These are phyloP conservation scores for Linum tenue DNA, from an alignment of 345 rosid genomes.

Conservation along the genomic window DNA sequence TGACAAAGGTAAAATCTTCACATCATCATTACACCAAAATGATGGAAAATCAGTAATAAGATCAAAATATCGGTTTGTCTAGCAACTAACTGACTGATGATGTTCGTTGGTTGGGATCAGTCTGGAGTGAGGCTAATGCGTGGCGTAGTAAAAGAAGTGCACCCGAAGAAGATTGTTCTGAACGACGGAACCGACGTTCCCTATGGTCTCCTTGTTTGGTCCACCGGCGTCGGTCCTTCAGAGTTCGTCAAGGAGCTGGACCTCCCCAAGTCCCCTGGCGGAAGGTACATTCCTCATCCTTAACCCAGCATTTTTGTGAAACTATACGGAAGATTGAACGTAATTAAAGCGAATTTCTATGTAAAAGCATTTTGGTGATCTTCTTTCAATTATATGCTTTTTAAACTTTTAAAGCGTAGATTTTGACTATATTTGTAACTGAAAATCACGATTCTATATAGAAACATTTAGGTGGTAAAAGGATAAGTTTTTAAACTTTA, in stretches of 20 bases:
- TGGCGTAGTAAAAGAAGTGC: slow-evolving; percentile 4
- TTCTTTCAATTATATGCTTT: too few relatives aligned
- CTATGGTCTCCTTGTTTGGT: slow-evolving; percentile 3
- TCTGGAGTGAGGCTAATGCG: neutral
- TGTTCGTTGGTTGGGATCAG: neutral
- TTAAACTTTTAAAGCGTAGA: too few relatives aligned
- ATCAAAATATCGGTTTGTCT: too few relatives aligned
- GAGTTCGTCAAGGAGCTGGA: neutral
- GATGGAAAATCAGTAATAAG: neutral
- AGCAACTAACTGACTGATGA: too few relatives aligned
- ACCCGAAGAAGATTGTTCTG: neutral
- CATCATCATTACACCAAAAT: neutral
- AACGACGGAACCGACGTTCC: neutral
- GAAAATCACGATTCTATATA: too few relatives aligned
- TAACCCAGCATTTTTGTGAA: too few relatives aligned
- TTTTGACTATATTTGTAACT: too few relatives aligned
- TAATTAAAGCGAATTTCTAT: too few relatives aligned
- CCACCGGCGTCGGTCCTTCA: slow-evolving; percentile 2
- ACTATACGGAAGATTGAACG: too few relatives aligned
- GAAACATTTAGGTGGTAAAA: too few relatives aligned
- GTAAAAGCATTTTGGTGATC: too few relatives aligned
- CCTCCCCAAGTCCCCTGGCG: neutral
- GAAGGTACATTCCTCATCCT: neutral
- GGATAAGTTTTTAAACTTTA: too few relatives aligned
- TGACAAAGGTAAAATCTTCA: slow-evolving; percentile 35